Percentiles rank a stretch among this genome's conserved stretches.
Conservation (phyloP, 371 early-diverging fungal species). For the Mortierella sp. region DNA sequence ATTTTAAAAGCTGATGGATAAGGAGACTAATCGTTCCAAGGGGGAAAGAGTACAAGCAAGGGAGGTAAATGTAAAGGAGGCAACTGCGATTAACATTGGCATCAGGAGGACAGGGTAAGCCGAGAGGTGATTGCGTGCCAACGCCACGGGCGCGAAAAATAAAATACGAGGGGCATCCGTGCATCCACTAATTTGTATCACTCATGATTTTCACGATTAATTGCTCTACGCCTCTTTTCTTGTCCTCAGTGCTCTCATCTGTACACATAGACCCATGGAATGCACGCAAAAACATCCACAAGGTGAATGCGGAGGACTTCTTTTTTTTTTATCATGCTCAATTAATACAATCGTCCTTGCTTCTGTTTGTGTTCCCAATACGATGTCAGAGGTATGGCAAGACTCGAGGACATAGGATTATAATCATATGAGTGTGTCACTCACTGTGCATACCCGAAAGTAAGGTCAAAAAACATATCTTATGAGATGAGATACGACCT, state of each 20-base stretch:
- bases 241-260: background rate
- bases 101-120: background rate
- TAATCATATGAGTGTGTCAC: slow-evolving; percentile 5
- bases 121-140: background rate
- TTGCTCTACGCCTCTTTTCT: slow-evolving; percentile 11
- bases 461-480: background rate
- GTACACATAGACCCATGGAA: background rate
- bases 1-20: background rate
- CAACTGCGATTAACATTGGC: background rate
- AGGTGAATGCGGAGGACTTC: background rate
- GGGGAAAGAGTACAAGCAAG: background rate
- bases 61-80: background rate
- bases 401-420: background rate
- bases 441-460: background rate
- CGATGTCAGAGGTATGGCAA: background rate
- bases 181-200: slow-evolving; percentile 32
- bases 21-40: slow-evolving; percentile 1
- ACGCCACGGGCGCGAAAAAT: slow-evolving; percentile 4
- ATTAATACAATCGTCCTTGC: slow-evolving; percentile 4
- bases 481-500: background rate
- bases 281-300: background rate
- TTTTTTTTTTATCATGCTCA: background rate
- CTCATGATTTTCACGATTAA: slow-evolving; percentile 1
- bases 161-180: slow-evolving; percentile 23
- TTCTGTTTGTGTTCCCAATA: slow-evolving; percentile 9